A percentile compares a stretch with the other conserved stretches of the same genome.
Evolutionary conservation across 2,329 filamentous ascomycete genomes (phyloP).

Genomic region (Alternaria arbusti): DNA sequence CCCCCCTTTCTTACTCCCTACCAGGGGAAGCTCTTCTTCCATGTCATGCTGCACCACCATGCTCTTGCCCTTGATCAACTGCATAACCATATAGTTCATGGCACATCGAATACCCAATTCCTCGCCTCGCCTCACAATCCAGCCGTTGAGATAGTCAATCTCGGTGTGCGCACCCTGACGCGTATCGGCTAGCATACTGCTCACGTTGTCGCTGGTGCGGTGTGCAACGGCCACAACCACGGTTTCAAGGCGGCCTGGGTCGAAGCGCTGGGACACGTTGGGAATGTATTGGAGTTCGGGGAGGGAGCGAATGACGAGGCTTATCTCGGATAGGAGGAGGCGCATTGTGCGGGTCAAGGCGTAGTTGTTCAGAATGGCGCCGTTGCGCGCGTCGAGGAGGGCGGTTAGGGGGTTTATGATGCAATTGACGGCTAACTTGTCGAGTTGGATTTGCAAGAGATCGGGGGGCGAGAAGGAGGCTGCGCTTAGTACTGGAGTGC

Average conservation of each 20-base stretch:
- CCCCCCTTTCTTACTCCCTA: slow-evolving; percentile 16
- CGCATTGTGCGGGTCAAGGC: slow-evolving; percentile 71
- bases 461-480: slow-evolving; percentile 64
- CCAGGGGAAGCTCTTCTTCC: slow-evolving; percentile 49
- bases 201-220: slow-evolving; percentile 63
- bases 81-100: slow-evolving; percentile 74
- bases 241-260: slow-evolving; percentile 66
- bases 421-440: slow-evolving; percentile 76
- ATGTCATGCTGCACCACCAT: slow-evolving; percentile 52
- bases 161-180: slow-evolving; percentile 69
- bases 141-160: slow-evolving; percentile 86
- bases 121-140: slow-evolving; percentile 76
- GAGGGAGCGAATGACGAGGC: slow-evolving; percentile 71
- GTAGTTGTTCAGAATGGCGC: slow-evolving; percentile 71
- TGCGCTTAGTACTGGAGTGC: slow-evolving; percentile 67
- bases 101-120: slow-evolving; percentile 75
- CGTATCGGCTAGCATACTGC: slow-evolving; percentile 72
- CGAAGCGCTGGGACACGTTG: slow-evolving; percentile 65
- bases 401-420: slow-evolving; percentile 84
- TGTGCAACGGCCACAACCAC: slow-evolving; percentile 62
- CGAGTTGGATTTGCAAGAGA: slow-evolving; percentile 76
- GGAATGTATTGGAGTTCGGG: slow-evolving; percentile 74
- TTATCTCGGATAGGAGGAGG: slow-evolving; percentile 75
- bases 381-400: slow-evolving; percentile 77
- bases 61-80: slow-evolving; percentile 75